Conservation (phyloP, 306 rosid genomes). For the Fragaria ananassa region DNA sequence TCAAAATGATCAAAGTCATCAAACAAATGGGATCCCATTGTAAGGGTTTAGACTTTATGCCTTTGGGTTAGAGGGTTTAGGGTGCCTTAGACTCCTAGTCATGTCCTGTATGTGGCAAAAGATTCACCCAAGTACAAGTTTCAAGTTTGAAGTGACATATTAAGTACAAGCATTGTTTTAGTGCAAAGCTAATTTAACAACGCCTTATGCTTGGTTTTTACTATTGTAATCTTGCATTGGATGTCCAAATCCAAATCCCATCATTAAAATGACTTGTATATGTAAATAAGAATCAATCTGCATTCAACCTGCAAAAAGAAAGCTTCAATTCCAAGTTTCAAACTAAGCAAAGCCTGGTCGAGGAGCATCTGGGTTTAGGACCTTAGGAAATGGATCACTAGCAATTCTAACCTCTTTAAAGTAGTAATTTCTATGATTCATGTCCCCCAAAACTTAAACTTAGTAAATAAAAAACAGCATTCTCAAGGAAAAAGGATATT, state of each 20-base stretch:
- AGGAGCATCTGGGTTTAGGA: constrained; percentile 21
- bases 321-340: background rate
- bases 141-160: background rate
- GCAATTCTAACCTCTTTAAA: constrained; percentile 8
- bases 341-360: constrained; percentile 19
- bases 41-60: background rate
- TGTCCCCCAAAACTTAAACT: constrained; percentile 16
- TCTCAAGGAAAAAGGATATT: constrained; percentile 28
- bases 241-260: constrained; percentile 13
- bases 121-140: constrained; percentile 8
- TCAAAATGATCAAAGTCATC: constrained; percentile 41
- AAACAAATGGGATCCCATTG: constrained; percentile 33
- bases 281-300: background rate
- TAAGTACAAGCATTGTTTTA: background rate
- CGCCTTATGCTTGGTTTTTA: background rate
- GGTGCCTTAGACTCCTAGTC: background rate
- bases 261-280: constrained; percentile 10
- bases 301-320: constrained; percentile 5
- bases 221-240: background rate
- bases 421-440: constrained; percentile 16
- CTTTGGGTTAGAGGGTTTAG: background rate
- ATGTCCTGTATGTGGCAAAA: background rate
- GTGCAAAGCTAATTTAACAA: background rate
- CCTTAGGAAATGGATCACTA: constrained; percentile 13
- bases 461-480: constrained; percentile 20